Conservation (phyloP, 164 flowering plant species). For the Tetracentron sinense region DNA sequence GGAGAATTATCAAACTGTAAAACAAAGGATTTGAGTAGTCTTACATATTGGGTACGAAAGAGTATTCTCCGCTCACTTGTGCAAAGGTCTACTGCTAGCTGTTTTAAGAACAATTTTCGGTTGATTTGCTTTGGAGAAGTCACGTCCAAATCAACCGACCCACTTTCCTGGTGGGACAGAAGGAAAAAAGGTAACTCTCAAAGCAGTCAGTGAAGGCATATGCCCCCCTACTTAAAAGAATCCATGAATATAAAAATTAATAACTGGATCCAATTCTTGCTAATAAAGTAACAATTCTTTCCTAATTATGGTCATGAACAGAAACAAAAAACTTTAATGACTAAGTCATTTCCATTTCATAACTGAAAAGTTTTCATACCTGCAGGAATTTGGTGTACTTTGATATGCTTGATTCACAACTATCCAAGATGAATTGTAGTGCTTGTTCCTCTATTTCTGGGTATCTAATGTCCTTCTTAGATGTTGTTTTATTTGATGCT, state of each 20-base stretch:
- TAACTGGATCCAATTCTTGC: too few species aligned
- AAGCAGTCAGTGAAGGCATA: not conserved
- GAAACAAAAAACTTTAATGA: too few species aligned
- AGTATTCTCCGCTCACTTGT: conserved; percentile 79
- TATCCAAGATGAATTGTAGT: conserved; percentile 71
- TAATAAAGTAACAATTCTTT: not conserved
- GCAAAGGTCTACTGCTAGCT: conserved; percentile 80
- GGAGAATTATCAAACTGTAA: not conserved
- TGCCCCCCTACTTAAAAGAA: not conserved
- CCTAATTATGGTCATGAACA: not conserved
- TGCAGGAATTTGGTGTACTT: conserved; percentile 84
- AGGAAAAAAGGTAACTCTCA: not conserved
- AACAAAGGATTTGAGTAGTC: conserved; percentile 14
- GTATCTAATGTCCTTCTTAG: conserved; percentile 61
- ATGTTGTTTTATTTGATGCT: conserved; percentile 64
- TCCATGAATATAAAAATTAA: too few species aligned
- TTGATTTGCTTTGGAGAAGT: conserved; percentile 84
- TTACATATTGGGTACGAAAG: conserved; percentile 91
- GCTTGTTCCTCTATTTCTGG: conserved; percentile 84
- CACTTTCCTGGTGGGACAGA: conserved; percentile 86
- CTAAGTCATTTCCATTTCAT: not conserved
- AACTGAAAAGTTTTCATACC: conserved; percentile 34
- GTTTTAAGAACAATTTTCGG: conserved; percentile 74
- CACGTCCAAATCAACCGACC: conserved; percentile 75
- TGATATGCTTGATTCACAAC: conserved; percentile 84